A percentile compares a stretch with the other conserved stretches of the same genome.
Evolutionary conservation across 2,329 filamentous ascomycete genomes (phyloP).

Genomic region (Neospermospora avenae): DNA sequence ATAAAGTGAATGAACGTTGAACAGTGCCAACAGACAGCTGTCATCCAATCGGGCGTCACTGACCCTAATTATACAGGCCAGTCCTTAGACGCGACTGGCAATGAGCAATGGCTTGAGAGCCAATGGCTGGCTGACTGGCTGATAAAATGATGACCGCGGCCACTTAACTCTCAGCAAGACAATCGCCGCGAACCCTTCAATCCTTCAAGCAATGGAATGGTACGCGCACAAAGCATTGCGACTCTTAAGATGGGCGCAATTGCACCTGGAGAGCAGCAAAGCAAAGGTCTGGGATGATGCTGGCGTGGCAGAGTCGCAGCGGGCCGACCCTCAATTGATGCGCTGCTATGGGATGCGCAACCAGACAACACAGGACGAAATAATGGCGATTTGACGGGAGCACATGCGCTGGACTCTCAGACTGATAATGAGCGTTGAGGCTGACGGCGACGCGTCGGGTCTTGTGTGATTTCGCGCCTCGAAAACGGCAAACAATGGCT

Average conservation of each 20-base stretch:
- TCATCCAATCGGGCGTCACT: conserved; percentile 31
- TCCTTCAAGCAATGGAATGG: conserved; percentile 31
- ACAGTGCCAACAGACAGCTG: conserved; percentile 15
- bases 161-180: conserved; percentile 28
- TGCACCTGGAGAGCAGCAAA: conserved; percentile 26
- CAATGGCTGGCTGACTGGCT: conserved; percentile 22
- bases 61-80: conserved; percentile 34
- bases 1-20: conserved; percentile 9
- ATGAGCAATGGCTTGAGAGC: conserved; percentile 21
- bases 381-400: conserved; percentile 1
- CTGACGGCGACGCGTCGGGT: conserved; percentile 22
- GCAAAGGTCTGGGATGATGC: conserved; percentile 3
- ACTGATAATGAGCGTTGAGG: conserved; percentile 21
- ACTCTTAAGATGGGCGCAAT: conserved; percentile 27
- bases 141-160: conserved; percentile 18
- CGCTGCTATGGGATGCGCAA: not conserved
- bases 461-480: not conserved
- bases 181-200: conserved; percentile 29
- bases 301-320: conserved; percentile 8
- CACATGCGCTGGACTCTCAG: conserved; percentile 19
- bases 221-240: conserved; percentile 36
- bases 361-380: conserved; percentile 3
- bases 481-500: conserved; percentile 14
- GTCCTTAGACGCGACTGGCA: conserved; percentile 25
- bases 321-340: conserved; percentile 20